Conservation (phyloP, 192 early-diverging fungal genomes). For the Gryganskiella cystojenkinii region DNA sequence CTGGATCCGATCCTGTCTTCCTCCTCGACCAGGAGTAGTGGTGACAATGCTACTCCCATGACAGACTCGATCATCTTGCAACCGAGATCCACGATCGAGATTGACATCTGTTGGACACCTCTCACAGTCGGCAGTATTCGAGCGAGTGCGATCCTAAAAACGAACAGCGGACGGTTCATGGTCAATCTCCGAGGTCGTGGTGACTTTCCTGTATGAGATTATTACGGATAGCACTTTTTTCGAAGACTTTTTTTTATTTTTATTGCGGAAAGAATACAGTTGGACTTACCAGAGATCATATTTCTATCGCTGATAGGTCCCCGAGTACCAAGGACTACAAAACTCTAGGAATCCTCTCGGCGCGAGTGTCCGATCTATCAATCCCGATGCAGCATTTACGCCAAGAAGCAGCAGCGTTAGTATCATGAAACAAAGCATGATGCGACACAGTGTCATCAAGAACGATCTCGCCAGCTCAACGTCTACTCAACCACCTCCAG, state of each 20-base stretch:
- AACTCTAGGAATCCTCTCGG: slow-evolving; percentile 12
- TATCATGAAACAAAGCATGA: slow-evolving; percentile 24
- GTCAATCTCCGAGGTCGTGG: slow-evolving; percentile 41
- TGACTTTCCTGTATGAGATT: slow-evolving; percentile 33
- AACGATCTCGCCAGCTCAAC: not conserved
- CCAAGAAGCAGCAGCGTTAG: slow-evolving; percentile 3
- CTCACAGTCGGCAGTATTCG: slow-evolving; percentile 24
- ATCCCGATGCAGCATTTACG: not conserved
- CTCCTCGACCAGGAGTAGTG: not conserved
- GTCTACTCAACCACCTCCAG: slow-evolving; percentile 20
- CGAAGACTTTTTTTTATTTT: not conserved
- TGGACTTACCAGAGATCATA: not conserved
- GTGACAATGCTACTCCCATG: too few species aligned
- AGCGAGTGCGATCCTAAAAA: slow-evolving; percentile 35
- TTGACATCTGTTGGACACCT: slow-evolving; percentile 36
- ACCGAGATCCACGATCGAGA: slow-evolving; percentile 29
- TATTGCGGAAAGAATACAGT: too few species aligned
- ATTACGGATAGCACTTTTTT: not conserved
- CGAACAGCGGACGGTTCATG: slow-evolving; percentile 25
- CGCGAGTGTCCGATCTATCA: slow-evolving; percentile 6
- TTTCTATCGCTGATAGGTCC: slow-evolving; percentile 9
- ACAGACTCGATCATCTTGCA: slow-evolving; percentile 2
- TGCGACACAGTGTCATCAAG: slow-evolving; percentile 27
- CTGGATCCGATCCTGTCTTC: slow-evolving; percentile 29
- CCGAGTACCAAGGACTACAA: slow-evolving; percentile 25